phyloP scores from a whole-genome alignment of 352 stramenopile genomes.

The Detonula confervacea region DNA sequence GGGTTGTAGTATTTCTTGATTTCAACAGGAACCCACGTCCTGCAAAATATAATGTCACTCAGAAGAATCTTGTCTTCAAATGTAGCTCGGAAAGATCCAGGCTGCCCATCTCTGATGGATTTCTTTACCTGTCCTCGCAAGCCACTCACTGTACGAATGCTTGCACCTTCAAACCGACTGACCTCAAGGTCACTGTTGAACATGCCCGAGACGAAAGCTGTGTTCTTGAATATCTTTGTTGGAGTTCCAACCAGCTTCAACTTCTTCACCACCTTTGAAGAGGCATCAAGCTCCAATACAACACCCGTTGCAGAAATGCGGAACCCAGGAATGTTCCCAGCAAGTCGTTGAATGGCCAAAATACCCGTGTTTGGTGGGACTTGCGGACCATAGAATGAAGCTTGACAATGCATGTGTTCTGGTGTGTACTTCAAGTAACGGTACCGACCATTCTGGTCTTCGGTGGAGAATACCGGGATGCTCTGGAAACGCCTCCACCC shows the following conservation, averaged over 20 bases:
- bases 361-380: conserved; percentile 97
- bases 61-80: conserved; percentile 99
- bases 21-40: conserved; percentile 98
- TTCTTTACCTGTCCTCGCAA: conserved; percentile 99
- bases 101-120: conserved; percentile 88
- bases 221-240: conserved; percentile 99
- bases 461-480: conserved; percentile 97
- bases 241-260: conserved; percentile 99
- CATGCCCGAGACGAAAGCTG: conserved; percentile 94
- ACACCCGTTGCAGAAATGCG: conserved; percentile 97
- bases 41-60: conserved; percentile 99
- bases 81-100: conserved; percentile 96
- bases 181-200: conserved; percentile 90
- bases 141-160: conserved; percentile 97
- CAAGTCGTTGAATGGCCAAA: conserved; percentile 95
- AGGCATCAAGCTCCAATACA: conserved; percentile 96
- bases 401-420: conserved; percentile 99
- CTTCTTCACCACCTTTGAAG: conserved; percentile 99
- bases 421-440: conserved; percentile 99
- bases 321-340: conserved; percentile 92
- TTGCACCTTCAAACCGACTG: conserved; percentile 96
- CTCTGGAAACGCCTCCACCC: conserved; percentile 99
- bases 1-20: conserved; percentile 99
- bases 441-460: conserved; percentile 95
- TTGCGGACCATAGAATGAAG: conserved; percentile 96